These are phyloP conservation scores for Hirschfeldia incana DNA, from an alignment of 345 rosid genomes.

Conservation along the genomic window DNA sequence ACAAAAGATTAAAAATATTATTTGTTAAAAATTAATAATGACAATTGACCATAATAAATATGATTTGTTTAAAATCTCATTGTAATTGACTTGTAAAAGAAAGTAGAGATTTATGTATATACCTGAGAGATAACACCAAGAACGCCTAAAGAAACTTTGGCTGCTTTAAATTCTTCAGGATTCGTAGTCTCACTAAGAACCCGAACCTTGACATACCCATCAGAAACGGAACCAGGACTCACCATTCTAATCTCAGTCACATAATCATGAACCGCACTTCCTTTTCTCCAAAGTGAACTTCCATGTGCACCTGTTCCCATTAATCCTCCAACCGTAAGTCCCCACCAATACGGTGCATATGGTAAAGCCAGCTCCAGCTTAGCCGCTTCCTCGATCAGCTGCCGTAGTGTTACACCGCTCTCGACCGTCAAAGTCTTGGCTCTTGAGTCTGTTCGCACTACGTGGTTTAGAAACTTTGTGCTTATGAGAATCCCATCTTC, in stretches of 20 bases:
- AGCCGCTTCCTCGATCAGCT: slow-evolving; percentile 62
- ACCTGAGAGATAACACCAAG: background rate
- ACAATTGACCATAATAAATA: background rate
- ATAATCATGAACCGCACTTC: slow-evolving; percentile 47
- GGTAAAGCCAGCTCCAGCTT: slow-evolving; percentile 68
- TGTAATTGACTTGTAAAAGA: too few relatives aligned
- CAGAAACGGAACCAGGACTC: background rate
- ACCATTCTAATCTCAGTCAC: background rate
- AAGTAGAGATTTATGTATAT: background rate
- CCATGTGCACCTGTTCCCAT: slow-evolving; percentile 91
- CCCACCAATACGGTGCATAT: slow-evolving; percentile 89
- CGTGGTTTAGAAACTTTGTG: slow-evolving; percentile 56
- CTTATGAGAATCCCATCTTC: slow-evolving; percentile 64
- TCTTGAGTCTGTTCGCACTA: slow-evolving; percentile 30
- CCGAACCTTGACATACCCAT: background rate
- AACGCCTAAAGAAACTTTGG: background rate
- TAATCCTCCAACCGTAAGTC: slow-evolving; percentile 72
- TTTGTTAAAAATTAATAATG: too few relatives aligned
- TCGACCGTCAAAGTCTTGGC: slow-evolving; percentile 58
- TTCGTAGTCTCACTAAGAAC: background rate
- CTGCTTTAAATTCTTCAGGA: background rate
- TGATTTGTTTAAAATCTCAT: background rate
- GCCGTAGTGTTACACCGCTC: slow-evolving; percentile 69
- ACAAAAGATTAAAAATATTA: too few relatives aligned
- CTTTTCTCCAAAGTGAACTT: slow-evolving; percentile 73